Evolutionary conservation across 441 rosid genomes (phyloP).

Genomic region (Cnidoscolus chayamansa): DNA sequence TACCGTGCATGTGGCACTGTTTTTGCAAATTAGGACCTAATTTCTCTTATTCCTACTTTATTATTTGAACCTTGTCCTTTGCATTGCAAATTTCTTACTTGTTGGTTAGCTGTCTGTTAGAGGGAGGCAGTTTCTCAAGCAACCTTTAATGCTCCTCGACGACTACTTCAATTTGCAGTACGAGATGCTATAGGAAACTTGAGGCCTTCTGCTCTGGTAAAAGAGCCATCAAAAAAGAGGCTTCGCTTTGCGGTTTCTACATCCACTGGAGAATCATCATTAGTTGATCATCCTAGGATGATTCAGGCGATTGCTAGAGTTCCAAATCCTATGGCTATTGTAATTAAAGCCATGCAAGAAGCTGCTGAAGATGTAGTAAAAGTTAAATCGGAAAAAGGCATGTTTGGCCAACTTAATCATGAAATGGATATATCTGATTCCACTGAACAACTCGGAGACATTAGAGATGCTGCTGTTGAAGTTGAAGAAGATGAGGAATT

Average conservation of each 20-base stretch:
- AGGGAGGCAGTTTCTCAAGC: slow-evolving; percentile 53
- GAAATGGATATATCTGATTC: slow-evolving; percentile 36
- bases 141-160: slow-evolving; percentile 64
- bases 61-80: background rate
- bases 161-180: slow-evolving; percentile 92
- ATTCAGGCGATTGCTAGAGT: slow-evolving; percentile 66
- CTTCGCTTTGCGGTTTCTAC: slow-evolving; percentile 86
- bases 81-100: slow-evolving; percentile 14
- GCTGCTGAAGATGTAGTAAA: slow-evolving; percentile 79
- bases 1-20: background rate
- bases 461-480: slow-evolving; percentile 35
- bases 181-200: slow-evolving; percentile 84
- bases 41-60: background rate
- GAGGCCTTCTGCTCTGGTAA: slow-evolving; percentile 38
- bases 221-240: slow-evolving; percentile 65
- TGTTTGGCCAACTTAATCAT: slow-evolving; percentile 81
- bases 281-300: slow-evolving; percentile 49
- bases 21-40: background rate
- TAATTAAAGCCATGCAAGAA: slow-evolving; percentile 80
- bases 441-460: slow-evolving; percentile 30
- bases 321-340: slow-evolving; percentile 69
- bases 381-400: slow-evolving; percentile 61
- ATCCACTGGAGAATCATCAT: slow-evolving; percentile 44
- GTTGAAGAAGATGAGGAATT: slow-evolving; percentile 34
- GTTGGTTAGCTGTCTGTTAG: slow-evolving; percentile 34